Conservation (phyloP, 2,329 filamentous ascomycete species). For the Fusarium tjaetaba region DNA sequence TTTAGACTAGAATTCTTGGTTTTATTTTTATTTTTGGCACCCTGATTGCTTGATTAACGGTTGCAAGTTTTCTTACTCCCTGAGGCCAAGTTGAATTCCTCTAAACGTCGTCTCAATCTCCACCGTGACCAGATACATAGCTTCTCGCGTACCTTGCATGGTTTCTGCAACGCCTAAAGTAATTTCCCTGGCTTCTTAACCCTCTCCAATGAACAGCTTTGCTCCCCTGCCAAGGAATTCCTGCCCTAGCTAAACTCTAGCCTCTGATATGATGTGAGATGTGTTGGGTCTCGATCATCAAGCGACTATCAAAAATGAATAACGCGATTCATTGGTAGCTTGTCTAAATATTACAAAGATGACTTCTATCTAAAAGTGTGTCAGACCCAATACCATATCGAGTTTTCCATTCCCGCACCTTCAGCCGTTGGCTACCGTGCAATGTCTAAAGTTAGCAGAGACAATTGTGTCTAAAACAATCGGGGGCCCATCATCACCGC, state of each 20-base stretch:
- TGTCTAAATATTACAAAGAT: not conserved
- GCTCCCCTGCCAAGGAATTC: conserved; percentile 39
- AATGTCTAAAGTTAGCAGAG: not conserved
- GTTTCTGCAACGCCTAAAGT: not conserved
- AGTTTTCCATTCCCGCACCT: not conserved
- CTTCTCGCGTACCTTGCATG: conserved; percentile 25
- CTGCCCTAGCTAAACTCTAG: not conserved
- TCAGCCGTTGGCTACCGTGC: conserved; percentile 1
- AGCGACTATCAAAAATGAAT: not conserved
- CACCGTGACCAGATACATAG: conserved; percentile 3
- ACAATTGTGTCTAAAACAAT: conserved; percentile 17
- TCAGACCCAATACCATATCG: not conserved
- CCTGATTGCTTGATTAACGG: not conserved
- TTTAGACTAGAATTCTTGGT: not conserved
- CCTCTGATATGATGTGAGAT: not conserved
- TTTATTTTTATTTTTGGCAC: not conserved
- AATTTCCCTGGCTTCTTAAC: conserved; percentile 15
- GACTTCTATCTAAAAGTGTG: not conserved
- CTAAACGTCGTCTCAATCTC: not conserved
- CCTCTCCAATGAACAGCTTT: conserved; percentile 15
- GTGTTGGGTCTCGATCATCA: not conserved
- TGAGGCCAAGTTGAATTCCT: not conserved
- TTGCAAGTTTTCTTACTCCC: not conserved
- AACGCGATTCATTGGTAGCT: not conserved
- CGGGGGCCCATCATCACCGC: conserved; percentile 6